Percentiles rank a stretch among this genome's conserved stretches.
Evolutionary conservation across 192 early-diverging fungal genomes (phyloP).

Genomic region (Phycomyces blakesleeanus): DNA sequence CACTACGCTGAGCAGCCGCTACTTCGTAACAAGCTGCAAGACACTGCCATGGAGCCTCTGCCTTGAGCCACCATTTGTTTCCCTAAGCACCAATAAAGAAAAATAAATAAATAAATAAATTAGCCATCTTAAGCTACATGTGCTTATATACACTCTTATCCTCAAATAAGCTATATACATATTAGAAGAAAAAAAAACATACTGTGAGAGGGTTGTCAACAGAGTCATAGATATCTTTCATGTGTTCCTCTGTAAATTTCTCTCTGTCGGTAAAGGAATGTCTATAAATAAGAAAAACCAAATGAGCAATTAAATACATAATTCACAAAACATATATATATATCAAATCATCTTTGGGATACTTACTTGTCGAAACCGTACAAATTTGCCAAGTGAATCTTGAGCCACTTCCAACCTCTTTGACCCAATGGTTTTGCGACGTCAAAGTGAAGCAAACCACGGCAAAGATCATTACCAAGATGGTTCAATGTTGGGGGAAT

Average conservation of each 20-base stretch:
- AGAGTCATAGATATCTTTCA: constrained; percentile 79
- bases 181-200: not conserved
- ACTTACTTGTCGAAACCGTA: constrained; percentile 84
- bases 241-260: constrained; percentile 67
- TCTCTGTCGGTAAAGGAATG: constrained; percentile 81
- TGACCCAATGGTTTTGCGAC: constrained; percentile 74
- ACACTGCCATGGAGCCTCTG: constrained; percentile 93
- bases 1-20: constrained; percentile 64
- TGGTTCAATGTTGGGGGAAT: constrained; percentile 96
- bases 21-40: constrained; percentile 88
- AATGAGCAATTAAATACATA: not conserved
- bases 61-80: constrained; percentile 82
- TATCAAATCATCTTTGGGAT: not conserved
- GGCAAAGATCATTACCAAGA: constrained; percentile 93
- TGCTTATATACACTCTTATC: no score
- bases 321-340: not conserved
- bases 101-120: no score
- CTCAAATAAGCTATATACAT: no score
- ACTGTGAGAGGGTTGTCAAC: constrained; percentile 71
- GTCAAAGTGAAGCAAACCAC: constrained; percentile 87
- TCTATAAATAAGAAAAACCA: constrained; percentile 11
- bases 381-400: constrained; percentile 92
- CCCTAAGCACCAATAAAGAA: constrained; percentile 38
- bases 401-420: constrained; percentile 85
- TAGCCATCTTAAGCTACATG: no score